Conservation (phyloP, 2,329 filamentous ascomycete species). For the Metarhizium album region DNA sequence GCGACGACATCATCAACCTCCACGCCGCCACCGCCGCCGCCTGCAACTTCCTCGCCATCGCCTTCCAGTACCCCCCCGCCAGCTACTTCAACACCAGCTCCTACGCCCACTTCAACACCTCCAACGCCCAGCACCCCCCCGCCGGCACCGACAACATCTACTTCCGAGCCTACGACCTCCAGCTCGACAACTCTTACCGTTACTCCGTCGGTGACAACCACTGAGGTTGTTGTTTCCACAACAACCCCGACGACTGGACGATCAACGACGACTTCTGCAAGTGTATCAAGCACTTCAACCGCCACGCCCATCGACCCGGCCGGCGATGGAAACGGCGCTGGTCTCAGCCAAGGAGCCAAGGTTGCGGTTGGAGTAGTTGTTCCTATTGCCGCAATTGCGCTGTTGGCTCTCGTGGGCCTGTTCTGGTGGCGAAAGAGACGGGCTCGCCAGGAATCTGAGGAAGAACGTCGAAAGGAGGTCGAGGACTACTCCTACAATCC, state of each 20-base stretch:
- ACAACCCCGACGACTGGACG: constrained; percentile 11
- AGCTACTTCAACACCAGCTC: neutral
- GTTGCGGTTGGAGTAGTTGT: constrained; percentile 92
- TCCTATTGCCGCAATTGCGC: constrained; percentile 76
- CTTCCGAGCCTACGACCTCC: constrained; percentile 8
- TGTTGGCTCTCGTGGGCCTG: constrained; percentile 65
- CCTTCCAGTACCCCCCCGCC: neutral
- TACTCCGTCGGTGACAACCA: constrained; percentile 9
- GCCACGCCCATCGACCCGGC: constrained; percentile 19
- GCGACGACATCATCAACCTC: constrained; percentile 6
- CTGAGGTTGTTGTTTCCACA: constrained; percentile 18
- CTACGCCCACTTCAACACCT: neutral
- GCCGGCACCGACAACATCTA: constrained; percentile 6
- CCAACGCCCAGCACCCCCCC: neutral
- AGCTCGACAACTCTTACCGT: constrained; percentile 16
- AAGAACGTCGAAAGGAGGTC: constrained; percentile 86
- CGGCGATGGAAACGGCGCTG: constrained; percentile 23
- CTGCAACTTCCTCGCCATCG: constrained; percentile 3
- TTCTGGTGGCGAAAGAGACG: constrained; percentile 87
- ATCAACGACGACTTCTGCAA: neutral
- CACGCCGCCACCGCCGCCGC: neutral
- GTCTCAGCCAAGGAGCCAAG: constrained; percentile 52
- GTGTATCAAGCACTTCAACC: constrained; percentile 14
- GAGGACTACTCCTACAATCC: constrained; percentile 97
- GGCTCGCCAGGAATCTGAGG: constrained; percentile 72